phyloP scores from a whole-genome alignment of 768 basidiomycete genomes.

The button mushroom (Agaricus bisporus) region DNA sequence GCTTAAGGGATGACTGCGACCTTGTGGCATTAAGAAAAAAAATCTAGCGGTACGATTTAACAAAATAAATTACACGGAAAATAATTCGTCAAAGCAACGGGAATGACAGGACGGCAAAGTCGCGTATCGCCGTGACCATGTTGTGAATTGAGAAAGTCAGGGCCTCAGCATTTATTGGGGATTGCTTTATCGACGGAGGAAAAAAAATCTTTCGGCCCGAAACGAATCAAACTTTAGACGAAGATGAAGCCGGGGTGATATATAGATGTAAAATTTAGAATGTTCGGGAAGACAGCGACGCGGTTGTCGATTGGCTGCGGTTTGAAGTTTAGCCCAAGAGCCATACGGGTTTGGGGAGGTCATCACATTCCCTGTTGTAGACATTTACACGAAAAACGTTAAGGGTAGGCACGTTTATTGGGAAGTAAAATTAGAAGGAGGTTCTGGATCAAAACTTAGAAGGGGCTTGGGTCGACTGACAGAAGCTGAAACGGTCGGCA shows the following conservation, averaged over 20 bases:
- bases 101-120: background rate
- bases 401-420: conserved; percentile 1
- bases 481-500: background rate
- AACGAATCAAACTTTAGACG: too few relatives aligned
- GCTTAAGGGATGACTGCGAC: too few relatives aligned
- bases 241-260: too few relatives aligned
- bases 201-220: too few relatives aligned
- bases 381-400: background rate
- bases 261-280: too few relatives aligned
- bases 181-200: too few relatives aligned
- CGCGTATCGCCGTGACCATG: background rate
- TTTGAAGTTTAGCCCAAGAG: too few relatives aligned
- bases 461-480: background rate
- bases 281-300: too few relatives aligned
- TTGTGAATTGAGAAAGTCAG: too few relatives aligned
- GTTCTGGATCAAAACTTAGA: conserved; percentile 1
- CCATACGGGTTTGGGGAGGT: too few relatives aligned
- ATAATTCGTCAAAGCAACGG: background rate
- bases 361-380: background rate
- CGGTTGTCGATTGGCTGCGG: too few relatives aligned
- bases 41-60: background rate
- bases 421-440: background rate
- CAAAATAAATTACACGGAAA: background rate
- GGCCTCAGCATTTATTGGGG: too few relatives aligned
- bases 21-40: background rate